phyloP scores from a whole-genome alignment of 441 rosid genomes.

The Omphalea diandra region DNA sequence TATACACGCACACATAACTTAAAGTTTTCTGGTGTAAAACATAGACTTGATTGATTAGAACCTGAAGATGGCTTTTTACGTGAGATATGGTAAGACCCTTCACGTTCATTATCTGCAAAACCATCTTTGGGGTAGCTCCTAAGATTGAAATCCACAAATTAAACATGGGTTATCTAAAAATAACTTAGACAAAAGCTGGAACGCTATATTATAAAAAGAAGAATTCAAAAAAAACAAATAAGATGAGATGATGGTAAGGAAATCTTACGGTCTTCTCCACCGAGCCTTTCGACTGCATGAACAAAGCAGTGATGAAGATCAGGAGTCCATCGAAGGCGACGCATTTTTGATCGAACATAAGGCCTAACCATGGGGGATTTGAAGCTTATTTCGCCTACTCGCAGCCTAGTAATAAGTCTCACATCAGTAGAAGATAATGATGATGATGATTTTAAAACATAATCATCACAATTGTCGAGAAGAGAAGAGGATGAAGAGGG shows the following conservation, averaged over 20 bases:
- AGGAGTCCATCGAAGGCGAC: slow-evolving; percentile 96
- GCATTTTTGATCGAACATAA: slow-evolving; percentile 83
- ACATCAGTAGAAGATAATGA: no score
- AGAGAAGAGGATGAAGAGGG: slow-evolving; percentile 23
- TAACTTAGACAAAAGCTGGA: no score
- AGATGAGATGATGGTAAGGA: background rate
- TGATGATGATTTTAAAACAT: slow-evolving; percentile 5
- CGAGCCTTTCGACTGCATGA: slow-evolving; percentile 83
- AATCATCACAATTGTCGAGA: slow-evolving; percentile 11
- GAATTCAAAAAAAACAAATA: background rate
- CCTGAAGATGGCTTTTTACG: slow-evolving; percentile 99
- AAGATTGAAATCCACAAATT: no score
- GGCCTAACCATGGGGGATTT: slow-evolving; percentile 55
- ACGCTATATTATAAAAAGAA: no score
- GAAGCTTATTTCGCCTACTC: slow-evolving; percentile 24
- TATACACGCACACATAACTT: no score
- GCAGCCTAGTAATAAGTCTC: no score
- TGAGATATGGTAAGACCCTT: slow-evolving; percentile 96
- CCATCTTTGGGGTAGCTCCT: slow-evolving; percentile 98
- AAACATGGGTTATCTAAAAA: background rate
- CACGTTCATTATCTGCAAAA: slow-evolving; percentile 95
- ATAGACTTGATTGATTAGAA: slow-evolving; percentile 18
- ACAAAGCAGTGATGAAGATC: slow-evolving; percentile 92
- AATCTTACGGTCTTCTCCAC: slow-evolving; percentile 76
- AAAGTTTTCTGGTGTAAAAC: no score